Percentiles rank a stretch among this genome's conserved stretches.
These are phyloP conservation scores for Neurospora sp. DNA, from an alignment of 2,329 filamentous ascomycete species.

Conservation along the genomic window DNA sequence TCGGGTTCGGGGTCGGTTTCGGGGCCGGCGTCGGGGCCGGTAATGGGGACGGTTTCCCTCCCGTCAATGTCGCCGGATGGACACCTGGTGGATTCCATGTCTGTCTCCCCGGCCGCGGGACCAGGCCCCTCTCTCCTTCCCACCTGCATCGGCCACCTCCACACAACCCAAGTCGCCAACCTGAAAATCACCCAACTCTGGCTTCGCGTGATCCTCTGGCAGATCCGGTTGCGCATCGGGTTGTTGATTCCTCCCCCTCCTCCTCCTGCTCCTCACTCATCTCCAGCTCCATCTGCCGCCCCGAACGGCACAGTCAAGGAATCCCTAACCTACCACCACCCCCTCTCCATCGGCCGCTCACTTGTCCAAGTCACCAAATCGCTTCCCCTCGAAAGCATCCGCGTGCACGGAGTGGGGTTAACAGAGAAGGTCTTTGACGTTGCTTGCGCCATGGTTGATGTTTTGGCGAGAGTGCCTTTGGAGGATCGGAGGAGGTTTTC, in stretches of 20 bases:
- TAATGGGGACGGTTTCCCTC: neutral
- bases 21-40: neutral
- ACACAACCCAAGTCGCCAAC: conserved; percentile 36
- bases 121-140: conserved; percentile 18
- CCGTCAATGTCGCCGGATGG: neutral
- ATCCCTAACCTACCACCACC: conserved; percentile 29
- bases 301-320: neutral
- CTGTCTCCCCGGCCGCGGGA: no score
- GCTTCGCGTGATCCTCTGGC: conserved; percentile 36
- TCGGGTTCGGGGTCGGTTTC: neutral
- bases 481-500: neutral
- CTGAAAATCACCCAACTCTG: conserved; percentile 35
- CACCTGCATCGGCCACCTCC: conserved; percentile 23
- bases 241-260: conserved; percentile 19
- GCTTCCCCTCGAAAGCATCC: conserved; percentile 28
- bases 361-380: conserved; percentile 29
- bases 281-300: conserved; percentile 18
- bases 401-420: conserved; percentile 34
- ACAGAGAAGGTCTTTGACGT: conserved; percentile 38
- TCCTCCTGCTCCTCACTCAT: neutral
- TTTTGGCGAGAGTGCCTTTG: conserved; percentile 33
- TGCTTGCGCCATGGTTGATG: conserved; percentile 34
- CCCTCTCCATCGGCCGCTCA: conserved; percentile 31
- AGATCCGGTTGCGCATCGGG: conserved; percentile 32
- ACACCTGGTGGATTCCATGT: neutral